Conservation (phyloP, 371 early-diverging fungal genomes). For the Basidiobolus meristosporus region DNA sequence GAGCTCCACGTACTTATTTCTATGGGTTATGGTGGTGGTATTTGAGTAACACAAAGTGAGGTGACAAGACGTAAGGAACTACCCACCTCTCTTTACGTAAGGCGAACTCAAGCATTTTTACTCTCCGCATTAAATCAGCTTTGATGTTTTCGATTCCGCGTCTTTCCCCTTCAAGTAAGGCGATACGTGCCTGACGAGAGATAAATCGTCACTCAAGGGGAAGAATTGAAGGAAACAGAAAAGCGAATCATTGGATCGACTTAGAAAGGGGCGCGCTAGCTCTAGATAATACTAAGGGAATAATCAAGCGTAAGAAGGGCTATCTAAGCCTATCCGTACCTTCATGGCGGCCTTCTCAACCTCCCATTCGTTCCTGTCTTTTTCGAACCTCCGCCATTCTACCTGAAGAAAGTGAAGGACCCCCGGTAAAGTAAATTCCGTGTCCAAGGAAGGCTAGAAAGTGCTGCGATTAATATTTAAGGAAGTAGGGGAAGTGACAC, state of each 20-base stretch:
- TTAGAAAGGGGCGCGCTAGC: neutral
- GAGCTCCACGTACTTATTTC: no score
- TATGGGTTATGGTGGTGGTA: no score
- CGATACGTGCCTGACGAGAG: constrained; percentile 41
- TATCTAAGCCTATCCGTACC: constrained; percentile 19
- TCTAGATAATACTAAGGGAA: neutral
- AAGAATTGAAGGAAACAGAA: neutral
- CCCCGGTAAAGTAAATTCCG: constrained; percentile 35
- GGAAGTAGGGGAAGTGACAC: no score
- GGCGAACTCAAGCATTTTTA: constrained; percentile 82
- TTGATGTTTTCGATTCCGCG: constrained; percentile 56
- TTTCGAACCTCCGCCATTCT: constrained; percentile 74
- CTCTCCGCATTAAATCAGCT: constrained; percentile 52
- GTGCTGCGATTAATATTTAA: no score
- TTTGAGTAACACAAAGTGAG: no score
- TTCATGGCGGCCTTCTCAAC: constrained; percentile 65
- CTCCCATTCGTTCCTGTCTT: constrained; percentile 77
- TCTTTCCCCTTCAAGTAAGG: constrained; percentile 67
- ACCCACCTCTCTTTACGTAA: constrained; percentile 47
- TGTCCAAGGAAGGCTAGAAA: no score
- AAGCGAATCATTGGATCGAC: no score
- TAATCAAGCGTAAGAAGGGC: neutral
- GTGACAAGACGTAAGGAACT: no score
- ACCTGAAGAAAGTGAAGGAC: constrained; percentile 67
- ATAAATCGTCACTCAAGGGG: neutral